These are phyloP conservation scores for Aspergillus aculeatinus DNA, from an alignment of 2,329 filamentous ascomycete genomes.

Conservation along the genomic window DNA sequence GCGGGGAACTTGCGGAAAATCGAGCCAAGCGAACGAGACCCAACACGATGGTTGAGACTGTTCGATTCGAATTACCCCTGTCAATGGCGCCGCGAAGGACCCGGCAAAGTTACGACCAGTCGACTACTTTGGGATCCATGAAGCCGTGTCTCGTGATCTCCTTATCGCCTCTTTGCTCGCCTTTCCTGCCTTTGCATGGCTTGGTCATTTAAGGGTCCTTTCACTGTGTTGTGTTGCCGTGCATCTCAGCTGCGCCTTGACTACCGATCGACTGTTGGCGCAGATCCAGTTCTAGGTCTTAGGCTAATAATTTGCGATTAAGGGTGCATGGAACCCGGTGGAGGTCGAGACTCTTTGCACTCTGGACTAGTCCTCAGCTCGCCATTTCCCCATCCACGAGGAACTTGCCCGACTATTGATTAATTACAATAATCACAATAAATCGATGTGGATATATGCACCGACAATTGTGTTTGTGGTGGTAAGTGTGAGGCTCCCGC, in stretches of 20 bases:
- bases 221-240: not conserved
- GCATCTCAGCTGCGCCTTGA: not conserved
- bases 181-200: not conserved
- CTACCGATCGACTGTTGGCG: not conserved
- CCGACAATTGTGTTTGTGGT: not conserved
- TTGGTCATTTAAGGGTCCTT: not conserved
- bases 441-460: no score
- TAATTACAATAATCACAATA: not conserved
- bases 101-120: not conserved
- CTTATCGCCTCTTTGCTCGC: not conserved
- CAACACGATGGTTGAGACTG: not conserved
- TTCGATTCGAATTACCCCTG: not conserved
- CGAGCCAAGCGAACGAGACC: not conserved
- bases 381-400: not conserved
- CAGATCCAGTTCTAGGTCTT: not conserved
- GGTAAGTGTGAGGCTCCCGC: not conserved
- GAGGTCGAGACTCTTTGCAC: not conserved
- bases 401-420: not conserved
- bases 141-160: not conserved
- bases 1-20: not conserved
- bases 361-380: not conserved
- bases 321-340: not conserved
- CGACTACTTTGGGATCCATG: no score
- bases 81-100: not conserved
- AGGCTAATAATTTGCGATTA: not conserved